Base-by-base conservation (phyloP, 371 early-diverging fungal genomes). In the Mucor plumbeus region DNA sequence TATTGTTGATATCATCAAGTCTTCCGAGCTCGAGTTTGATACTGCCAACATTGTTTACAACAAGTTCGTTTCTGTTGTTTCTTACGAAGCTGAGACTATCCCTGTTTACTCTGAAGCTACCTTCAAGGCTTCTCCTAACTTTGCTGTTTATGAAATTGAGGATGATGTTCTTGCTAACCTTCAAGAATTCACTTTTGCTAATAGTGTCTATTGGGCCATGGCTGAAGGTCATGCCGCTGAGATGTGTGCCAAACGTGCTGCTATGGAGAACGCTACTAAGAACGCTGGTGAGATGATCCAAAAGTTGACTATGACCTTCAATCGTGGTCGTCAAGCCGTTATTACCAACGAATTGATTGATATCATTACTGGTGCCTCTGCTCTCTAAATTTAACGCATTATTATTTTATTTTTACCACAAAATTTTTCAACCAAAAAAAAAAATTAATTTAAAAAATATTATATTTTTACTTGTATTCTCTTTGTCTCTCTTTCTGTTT, bases 241-340 rank as follows among this genome's bases (percentile, higher is more conserved):
- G 83, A 94, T 97, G 93, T 90, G 94, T 57, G 94, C 99, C 76
- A 95, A 94, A 91, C 92, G 98, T 74, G 90, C 94, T 74, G 98
- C 99, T 80, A 99, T 97, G 99, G 99, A 99, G 90, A 99, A 99
- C 85, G 98, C 98, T 59, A 98, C 98, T 82, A 96, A 97, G 92
- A 99, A 99, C 85, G 99, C 98, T 65, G 95, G 93, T 79, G 92
- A 93, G 57, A 91, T 93, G 90, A 90, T 92, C 57, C 64, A 70
- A 55, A 85, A 85, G 77, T 75, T 87, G 62, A 93, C 93, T 50
- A 84, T 97, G 78, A 88, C 88, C 61, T 97, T 90, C 88, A 97
- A 97, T 89, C 92, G 97, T 76, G 91, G 93, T 85, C 94, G 98
- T 84, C 98, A 97, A 82, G 96, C 98, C 64, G 90, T 90, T 68